A percentile compares a stretch with the other conserved stretches of the same genome.
These are phyloP conservation scores for Ambrosia trifida DNA, from an alignment of 129 eudicot genomes.

Conservation along the genomic window DNA sequence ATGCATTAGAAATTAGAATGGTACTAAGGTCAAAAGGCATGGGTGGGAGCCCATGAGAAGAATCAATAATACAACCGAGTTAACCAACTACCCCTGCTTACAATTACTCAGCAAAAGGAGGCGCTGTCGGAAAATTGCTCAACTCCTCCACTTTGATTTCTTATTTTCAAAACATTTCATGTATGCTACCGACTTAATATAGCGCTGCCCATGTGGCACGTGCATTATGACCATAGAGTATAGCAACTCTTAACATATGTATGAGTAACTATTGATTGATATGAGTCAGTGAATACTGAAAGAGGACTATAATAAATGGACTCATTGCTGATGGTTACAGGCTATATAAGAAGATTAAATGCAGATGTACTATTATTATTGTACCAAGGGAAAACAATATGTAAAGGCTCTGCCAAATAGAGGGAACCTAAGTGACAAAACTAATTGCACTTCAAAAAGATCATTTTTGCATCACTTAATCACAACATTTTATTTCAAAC, in stretches of 20 bases:
- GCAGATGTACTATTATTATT: slow-evolving; percentile 25
- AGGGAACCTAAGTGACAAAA: slow-evolving; percentile 19
- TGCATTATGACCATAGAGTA: slow-evolving; percentile 10
- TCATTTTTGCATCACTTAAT: slow-evolving; percentile 1
- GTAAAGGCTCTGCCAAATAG: slow-evolving; percentile 24
- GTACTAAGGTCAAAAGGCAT: slow-evolving; percentile 19
- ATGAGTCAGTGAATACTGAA: slow-evolving; percentile 14
- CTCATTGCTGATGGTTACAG: slow-evolving; percentile 13
- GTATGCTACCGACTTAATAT: background rate
- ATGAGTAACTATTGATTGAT: slow-evolving; percentile 13
- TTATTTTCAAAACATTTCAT: slow-evolving; percentile 5
- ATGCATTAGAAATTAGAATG: background rate
- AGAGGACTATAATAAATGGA: slow-evolving; percentile 12
- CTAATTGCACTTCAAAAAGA: background rate
- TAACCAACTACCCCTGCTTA: slow-evolving; percentile 10
- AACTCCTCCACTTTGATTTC: slow-evolving; percentile 5
- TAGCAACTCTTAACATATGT: background rate
- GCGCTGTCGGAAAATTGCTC: background rate
- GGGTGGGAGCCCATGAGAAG: slow-evolving; percentile 42
- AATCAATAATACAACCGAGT: slow-evolving; percentile 15
- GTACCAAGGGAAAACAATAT: slow-evolving; percentile 18
- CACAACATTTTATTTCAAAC: slow-evolving; percentile 18
- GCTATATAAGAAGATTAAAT: slow-evolving; percentile 21
- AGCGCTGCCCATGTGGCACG: slow-evolving; percentile 20
- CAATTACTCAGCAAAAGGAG: slow-evolving; percentile 17